phyloP scores from a whole-genome alignment of 768 basidiomycete species.

The Coprinellus aureogranulatus region DNA sequence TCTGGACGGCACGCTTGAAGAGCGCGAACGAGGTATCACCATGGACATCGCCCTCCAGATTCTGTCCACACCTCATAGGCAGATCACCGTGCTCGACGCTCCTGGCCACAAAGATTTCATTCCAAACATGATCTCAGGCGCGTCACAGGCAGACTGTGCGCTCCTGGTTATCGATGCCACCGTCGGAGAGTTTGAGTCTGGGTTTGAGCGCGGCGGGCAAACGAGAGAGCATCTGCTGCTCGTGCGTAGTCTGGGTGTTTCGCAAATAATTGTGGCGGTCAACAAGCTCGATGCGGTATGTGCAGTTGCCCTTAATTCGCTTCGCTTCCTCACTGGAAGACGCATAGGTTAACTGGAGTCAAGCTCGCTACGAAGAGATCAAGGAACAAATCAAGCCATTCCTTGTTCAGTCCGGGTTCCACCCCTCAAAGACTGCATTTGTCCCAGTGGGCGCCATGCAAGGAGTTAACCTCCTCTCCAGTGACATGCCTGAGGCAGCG shows the following conservation, averaged over 20 bases:
- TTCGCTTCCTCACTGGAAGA: not conserved
- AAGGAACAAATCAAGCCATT: constrained; percentile 72
- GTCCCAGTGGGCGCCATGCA: constrained; percentile 88
- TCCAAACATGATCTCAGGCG: constrained; percentile 99
- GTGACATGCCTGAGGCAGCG: constrained; percentile 45
- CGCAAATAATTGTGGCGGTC: constrained; percentile 86
- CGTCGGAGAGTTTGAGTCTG: constrained; percentile 92
- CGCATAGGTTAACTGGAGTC: constrained; percentile 80
- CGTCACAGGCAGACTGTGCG: constrained; percentile 94
- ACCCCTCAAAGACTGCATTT: constrained; percentile 72
- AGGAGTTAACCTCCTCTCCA: constrained; percentile 75
- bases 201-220: constrained; percentile 92
- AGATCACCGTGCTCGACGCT: constrained; percentile 93
- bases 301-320: constrained; percentile 5
- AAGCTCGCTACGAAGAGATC: constrained; percentile 84
- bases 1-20: constrained; percentile 88
- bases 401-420: constrained; percentile 85
- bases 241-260: constrained; percentile 88
- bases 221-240: constrained; percentile 92
- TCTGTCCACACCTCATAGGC: constrained; percentile 66
- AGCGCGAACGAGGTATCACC: constrained; percentile 93
- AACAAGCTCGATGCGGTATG: constrained; percentile 92
- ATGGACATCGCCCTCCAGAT: constrained; percentile 94
- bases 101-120: constrained; percentile 98
- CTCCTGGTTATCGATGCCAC: constrained; percentile 89